Evolutionary conservation across 2,329 filamentous ascomycete genomes (phyloP).

Genomic region (Exophiala calicioides): DNA sequence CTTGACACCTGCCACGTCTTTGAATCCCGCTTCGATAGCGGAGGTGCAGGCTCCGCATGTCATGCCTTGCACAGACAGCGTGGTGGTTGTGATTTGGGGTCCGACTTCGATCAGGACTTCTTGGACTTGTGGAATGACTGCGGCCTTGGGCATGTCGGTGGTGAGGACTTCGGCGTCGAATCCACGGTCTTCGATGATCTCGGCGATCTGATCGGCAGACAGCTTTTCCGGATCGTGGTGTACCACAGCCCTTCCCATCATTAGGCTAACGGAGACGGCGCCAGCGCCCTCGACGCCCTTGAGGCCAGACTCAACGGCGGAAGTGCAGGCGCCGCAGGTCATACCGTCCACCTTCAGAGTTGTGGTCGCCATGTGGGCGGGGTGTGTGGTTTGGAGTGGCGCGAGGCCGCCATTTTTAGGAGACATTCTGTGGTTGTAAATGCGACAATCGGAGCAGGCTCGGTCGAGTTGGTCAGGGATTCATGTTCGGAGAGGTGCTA

Average conservation of each 20-base stretch:
- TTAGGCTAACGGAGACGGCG: conserved; percentile 85
- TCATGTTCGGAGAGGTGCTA: not conserved
- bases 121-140: conserved; percentile 2
- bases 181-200: conserved; percentile 86
- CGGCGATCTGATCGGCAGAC: conserved; percentile 72
- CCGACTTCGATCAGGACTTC: not conserved
- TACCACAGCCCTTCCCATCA: conserved; percentile 94
- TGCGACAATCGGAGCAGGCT: not conserved
- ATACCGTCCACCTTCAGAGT: conserved; percentile 87
- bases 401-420: not conserved
- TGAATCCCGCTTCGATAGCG: conserved; percentile 78
- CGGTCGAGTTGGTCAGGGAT: not conserved
- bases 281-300: conserved; percentile 77
- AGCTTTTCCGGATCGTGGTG: conserved; percentile 80
- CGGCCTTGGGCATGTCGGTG: conserved; percentile 64
- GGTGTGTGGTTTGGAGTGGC: conserved; percentile 25
- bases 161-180: conserved; percentile 90
- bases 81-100: conserved; percentile 63
- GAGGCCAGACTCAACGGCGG: conserved; percentile 91
- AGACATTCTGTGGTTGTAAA: not conserved
- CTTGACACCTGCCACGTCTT: conserved; percentile 70
- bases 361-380: conserved; percentile 78
- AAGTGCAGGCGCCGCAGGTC: conserved; percentile 89
- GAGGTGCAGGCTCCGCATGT: conserved; percentile 89
- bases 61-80: conserved; percentile 80